Evolutionary conservation across 2,329 filamentous ascomycete species (phyloP).

Genomic region (Verticillium albo-atrum): DNA sequence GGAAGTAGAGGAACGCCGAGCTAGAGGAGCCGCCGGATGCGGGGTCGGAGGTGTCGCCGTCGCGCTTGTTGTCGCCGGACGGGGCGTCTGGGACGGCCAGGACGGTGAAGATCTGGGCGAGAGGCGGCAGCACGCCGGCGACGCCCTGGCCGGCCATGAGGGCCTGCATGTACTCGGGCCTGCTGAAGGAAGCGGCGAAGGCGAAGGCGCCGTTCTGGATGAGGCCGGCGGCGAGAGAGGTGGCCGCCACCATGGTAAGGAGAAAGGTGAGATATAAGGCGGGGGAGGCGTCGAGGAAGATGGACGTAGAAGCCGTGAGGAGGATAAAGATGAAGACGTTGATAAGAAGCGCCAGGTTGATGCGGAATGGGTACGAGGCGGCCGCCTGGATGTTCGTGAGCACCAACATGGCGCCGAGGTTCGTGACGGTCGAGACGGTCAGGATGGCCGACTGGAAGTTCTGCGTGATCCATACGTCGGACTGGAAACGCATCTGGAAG

Average conservation of each 20-base stretch:
- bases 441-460: constrained; percentile 91
- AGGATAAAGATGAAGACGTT: constrained; percentile 74
- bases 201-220: constrained; percentile 95
- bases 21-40: constrained; percentile 35
- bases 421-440: constrained; percentile 80
- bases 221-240: constrained; percentile 75
- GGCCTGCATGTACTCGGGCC: constrained; percentile 87
- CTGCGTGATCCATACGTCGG: constrained; percentile 64
- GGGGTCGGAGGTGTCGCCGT: constrained; percentile 22
- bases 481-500: constrained; percentile 77
- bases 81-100: constrained; percentile 52
- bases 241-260: constrained; percentile 73
- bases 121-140: constrained; percentile 81
- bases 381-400: constrained; percentile 75
- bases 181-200: constrained; percentile 79
- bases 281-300: constrained; percentile 59
- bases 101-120: constrained; percentile 83
- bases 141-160: constrained; percentile 95
- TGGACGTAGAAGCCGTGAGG: constrained; percentile 72
- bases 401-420: constrained; percentile 69
- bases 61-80: constrained; percentile 27
- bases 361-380: constrained; percentile 85
- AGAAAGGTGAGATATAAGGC: constrained; percentile 73
- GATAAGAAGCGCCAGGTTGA: constrained; percentile 70
- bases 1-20: constrained; percentile 86